These are phyloP conservation scores for Talaromyces atroroseus DNA, from an alignment of 2,329 filamentous ascomycete genomes.

Conservation along the genomic window DNA sequence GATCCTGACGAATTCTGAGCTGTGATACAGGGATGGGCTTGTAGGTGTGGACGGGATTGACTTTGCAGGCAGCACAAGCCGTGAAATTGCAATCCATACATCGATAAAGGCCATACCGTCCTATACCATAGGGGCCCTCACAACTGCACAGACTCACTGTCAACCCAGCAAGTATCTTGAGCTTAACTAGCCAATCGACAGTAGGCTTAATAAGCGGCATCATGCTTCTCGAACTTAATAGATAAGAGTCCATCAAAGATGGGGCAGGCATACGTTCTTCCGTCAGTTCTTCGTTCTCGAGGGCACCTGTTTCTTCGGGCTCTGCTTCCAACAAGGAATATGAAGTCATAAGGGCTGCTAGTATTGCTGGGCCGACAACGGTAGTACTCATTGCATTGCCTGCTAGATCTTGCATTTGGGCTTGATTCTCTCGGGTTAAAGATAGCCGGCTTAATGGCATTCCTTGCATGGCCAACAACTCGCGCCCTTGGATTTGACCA, in stretches of 20 bases:
- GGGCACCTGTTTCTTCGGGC: not conserved
- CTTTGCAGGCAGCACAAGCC: slow-evolving; percentile 49
- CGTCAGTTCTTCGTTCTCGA: slow-evolving; percentile 11
- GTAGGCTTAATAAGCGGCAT: slow-evolving; percentile 4
- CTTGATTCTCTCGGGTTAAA: slow-evolving; percentile 58
- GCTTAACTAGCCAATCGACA: slow-evolving; percentile 13
- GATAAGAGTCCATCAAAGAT: slow-evolving; percentile 7
- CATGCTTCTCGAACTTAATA: slow-evolving; percentile 16
- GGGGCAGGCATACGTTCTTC: not conserved
- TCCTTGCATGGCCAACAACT: slow-evolving; percentile 63
- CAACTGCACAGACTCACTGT: slow-evolving; percentile 52
- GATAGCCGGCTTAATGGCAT: slow-evolving; percentile 58
- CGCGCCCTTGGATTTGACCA: slow-evolving; percentile 56
- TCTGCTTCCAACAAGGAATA: not conserved
- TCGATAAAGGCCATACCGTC: slow-evolving; percentile 36
- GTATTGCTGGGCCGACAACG: slow-evolving; percentile 59
- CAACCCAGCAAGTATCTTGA: slow-evolving; percentile 21
- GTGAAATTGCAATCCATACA: slow-evolving; percentile 53
- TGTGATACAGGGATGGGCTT: slow-evolving; percentile 15
- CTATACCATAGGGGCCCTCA: slow-evolving; percentile 45
- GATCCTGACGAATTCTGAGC: slow-evolving; percentile 28
- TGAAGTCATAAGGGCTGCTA: slow-evolving; percentile 51
- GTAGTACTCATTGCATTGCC: slow-evolving; percentile 77
- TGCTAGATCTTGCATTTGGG: slow-evolving; percentile 62
- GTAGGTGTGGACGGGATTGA: slow-evolving; percentile 51